Conservation (phyloP, 331 rosid genomes). For the Rosa hybrid region DNA sequence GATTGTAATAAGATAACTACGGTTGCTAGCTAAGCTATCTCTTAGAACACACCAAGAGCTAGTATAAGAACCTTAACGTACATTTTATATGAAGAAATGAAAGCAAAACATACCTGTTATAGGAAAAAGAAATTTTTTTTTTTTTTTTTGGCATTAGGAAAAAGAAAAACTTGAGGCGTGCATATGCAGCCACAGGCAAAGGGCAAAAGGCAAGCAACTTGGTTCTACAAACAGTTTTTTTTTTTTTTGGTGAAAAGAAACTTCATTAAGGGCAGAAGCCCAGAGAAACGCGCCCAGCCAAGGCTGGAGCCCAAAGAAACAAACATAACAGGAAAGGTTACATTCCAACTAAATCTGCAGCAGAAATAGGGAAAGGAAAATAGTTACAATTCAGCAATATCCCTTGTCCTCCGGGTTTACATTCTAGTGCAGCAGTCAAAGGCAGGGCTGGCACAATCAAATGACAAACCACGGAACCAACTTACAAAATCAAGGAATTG, state of each 20-base stretch:
- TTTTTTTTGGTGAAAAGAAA: too few relatives aligned
- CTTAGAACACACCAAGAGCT: slow-evolving; percentile 2
- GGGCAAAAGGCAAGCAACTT: neutral
- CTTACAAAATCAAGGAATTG: neutral
- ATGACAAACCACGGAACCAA: neutral
- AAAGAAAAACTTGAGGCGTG: neutral
- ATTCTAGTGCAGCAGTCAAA: neutral
- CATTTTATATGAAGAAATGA: neutral
- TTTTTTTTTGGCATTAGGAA: too few relatives aligned
- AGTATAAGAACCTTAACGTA: neutral
- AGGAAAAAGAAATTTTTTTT: too few relatives aligned
- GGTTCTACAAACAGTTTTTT: too few relatives aligned
- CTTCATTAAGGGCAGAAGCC: too few relatives aligned
- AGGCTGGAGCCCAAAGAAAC: too few relatives aligned
- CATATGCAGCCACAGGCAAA: neutral
- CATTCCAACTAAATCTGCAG: too few relatives aligned
- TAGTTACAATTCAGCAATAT: too few relatives aligned
- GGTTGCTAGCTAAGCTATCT: neutral
- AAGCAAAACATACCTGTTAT: neutral
- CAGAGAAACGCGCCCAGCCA: too few relatives aligned
- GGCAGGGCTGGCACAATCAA: neutral
- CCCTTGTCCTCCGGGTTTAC: neutral
- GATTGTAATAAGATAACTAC: neutral
- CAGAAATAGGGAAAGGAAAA: too few relatives aligned
- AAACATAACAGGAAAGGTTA: too few relatives aligned